A percentile compares a stretch with the other conserved stretches of the same genome.
Evolutionary conservation across 306 rosid species (phyloP).

Genomic region (Mucuna pruriens): DNA sequence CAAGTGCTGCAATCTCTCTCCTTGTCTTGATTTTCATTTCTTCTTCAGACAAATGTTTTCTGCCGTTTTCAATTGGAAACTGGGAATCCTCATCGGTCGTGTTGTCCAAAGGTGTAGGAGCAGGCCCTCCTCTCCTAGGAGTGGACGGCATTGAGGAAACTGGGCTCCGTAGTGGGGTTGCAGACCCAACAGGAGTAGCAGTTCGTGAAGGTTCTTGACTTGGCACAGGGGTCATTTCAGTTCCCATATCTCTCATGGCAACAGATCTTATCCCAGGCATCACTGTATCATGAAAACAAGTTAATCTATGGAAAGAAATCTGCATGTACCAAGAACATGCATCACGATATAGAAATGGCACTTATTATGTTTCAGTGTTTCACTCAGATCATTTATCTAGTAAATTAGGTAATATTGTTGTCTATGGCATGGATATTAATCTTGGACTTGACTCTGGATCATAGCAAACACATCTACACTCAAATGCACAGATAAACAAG

Average conservation of each 20-base stretch:
- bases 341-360: background rate
- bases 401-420: background rate
- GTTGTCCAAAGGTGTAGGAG: constrained; percentile 68
- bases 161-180: constrained; percentile 85
- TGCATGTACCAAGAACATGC: background rate
- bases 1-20: constrained; percentile 91
- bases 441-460: background rate
- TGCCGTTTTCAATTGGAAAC: constrained; percentile 40
- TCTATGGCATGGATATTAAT: background rate
- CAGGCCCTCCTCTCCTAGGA: constrained; percentile 76
- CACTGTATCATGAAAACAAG: constrained; percentile 56
- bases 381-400: background rate
- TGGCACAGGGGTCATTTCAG: constrained; percentile 94
- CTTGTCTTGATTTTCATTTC: constrained; percentile 87
- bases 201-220: constrained; percentile 96
- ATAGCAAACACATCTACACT: constrained; percentile 18
- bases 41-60: constrained; percentile 71
- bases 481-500: background rate
- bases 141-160: constrained; percentile 84
- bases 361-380: background rate
- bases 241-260: constrained; percentile 99
- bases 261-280: constrained; percentile 79
- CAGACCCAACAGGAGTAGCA: constrained; percentile 84
- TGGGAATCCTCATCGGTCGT: constrained; percentile 44
- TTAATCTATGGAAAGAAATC: constrained; percentile 17